Base-by-base conservation (phyloP, 75 land plant genomes). In the Selaginella tamariscina region DNA sequence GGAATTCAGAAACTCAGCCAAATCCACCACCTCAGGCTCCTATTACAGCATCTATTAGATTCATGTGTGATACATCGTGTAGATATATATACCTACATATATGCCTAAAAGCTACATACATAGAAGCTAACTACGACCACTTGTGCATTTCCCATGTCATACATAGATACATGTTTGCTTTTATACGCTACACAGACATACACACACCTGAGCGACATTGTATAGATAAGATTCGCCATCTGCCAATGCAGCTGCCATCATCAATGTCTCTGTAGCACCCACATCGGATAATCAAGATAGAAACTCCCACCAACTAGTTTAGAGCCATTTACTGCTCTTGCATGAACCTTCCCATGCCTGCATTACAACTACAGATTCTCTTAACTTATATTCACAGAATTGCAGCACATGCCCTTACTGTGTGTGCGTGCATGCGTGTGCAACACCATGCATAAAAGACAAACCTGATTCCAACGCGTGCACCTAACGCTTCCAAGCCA, bases 191-290 rank as follows among this genome's bases (percentile, higher is more conserved):
- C n/a, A 20, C 54, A 49, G 54, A 11, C 54, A 49, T 20, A 11
- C 20, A 64, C 33, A 30, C 68, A 83, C 88, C 79, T 73, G 79
- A 55, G 86, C 87, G 8, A 70, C 89, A 76, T 86, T 86, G 32
- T 78, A 73, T 27, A 86, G 80, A 24, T 73, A 54, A 2, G 84
- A 75, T 32, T 75, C 69, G 32, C 89, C 89, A 44, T 84, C 87
- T 29, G 87, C 86, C 65, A 86, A 56, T 26, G 80, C 78, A 22
- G 89, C 89, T 54, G 89, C 89, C 87, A 86, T 84, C 87, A 86
- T 82, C 11, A 86, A 77, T 9, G 87, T 86, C 78, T 86, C 84
- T 27, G 87, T 86, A 31, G 89, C 89, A 8, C 89, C 89, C 31
- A 86, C 89, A 71, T 86, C 0, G 89, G 89, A 60, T 82, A 84